Percentiles rank a stretch among this genome's conserved stretches.
phyloP scores from a whole-genome alignment of 768 basidiomycete genomes.

The Termitomyces sp. region DNA sequence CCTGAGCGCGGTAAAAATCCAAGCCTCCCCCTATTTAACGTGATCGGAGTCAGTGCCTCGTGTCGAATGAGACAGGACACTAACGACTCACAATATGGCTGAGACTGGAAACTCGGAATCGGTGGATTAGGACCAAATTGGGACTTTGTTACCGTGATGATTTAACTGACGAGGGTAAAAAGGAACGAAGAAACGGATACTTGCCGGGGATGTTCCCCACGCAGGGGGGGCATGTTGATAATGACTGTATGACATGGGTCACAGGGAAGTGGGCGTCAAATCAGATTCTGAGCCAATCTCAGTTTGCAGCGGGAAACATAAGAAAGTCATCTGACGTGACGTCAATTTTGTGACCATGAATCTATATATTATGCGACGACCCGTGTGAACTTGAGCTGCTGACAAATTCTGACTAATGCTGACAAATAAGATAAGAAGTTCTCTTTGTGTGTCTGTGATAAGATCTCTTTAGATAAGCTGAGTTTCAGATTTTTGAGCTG shows the following conservation, averaged over 20 bases:
- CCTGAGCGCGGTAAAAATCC: slow-evolving; percentile 63
- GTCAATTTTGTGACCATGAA: slow-evolving; percentile 5
- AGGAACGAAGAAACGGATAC: background rate
- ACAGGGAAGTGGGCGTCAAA: slow-evolving; percentile 4
- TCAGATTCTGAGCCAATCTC: slow-evolving; percentile 5
- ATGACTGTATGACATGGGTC: slow-evolving; percentile 36
- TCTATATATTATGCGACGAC: no score
- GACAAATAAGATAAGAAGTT: no score
- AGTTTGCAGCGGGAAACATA: background rate
- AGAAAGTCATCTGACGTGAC: slow-evolving; percentile 4
- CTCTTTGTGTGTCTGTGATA: no score
- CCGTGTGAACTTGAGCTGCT: no score
- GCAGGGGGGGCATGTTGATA: slow-evolving; percentile 39
- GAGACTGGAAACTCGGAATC: slow-evolving; percentile 36
- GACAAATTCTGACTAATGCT: no score
- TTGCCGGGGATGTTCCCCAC: slow-evolving; percentile 44
- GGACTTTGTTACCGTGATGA: slow-evolving; percentile 20
- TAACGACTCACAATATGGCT: slow-evolving; percentile 43
- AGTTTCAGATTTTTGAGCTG: no score
- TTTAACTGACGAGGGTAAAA: background rate
- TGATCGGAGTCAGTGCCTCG: slow-evolving; percentile 11
- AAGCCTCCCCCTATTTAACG: slow-evolving; percentile 47
- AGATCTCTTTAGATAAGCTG: no score
- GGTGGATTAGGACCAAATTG: slow-evolving; percentile 36
- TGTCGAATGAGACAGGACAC: slow-evolving; percentile 11